Evolutionary conservation across 2,329 filamentous ascomycete genomes (phyloP).

Genomic region (Aspergillus felis): DNA sequence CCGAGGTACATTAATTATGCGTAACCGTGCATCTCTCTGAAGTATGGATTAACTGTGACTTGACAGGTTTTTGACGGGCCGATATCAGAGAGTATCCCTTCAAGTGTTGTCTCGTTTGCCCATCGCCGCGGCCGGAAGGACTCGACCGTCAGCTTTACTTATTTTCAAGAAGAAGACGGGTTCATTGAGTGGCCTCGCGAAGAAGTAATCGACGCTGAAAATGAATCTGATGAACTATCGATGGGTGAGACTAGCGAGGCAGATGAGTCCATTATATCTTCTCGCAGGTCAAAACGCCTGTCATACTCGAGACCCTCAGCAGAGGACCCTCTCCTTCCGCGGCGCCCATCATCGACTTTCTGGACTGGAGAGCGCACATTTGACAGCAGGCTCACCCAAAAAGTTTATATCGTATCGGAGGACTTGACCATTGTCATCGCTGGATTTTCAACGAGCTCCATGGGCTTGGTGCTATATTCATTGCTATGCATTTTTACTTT

Average conservation of each 20-base stretch:
- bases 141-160: conserved; percentile 84
- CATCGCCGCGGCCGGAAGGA: conserved; percentile 77
- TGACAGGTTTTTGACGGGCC: conserved; percentile 77
- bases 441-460: conserved; percentile 74
- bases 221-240: conserved; percentile 42
- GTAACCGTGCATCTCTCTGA: conserved; percentile 1
- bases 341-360: conserved; percentile 67
- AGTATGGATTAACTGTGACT: conserved; percentile 6
- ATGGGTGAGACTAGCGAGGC: conserved; percentile 37
- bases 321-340: conserved; percentile 63
- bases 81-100: conserved; percentile 92
- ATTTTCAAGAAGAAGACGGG: conserved; percentile 72
- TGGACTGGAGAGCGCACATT: conserved; percentile 59
- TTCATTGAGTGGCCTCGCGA: conserved; percentile 49
- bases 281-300: conserved; percentile 30
- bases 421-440: conserved; percentile 92
- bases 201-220: conserved; percentile 40
- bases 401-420: conserved; percentile 88
- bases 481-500: conserved; percentile 66
- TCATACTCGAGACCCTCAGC: conserved; percentile 43
- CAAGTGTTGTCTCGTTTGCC: conserved; percentile 84
- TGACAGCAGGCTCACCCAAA: conserved; percentile 71
- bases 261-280: conserved; percentile 34
- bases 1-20: conserved; percentile 61
- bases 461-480: conserved; percentile 67